Evolutionary conservation across 169 alveolate genomes (phyloP).

Genomic region (Eimeria sp.): DNA sequence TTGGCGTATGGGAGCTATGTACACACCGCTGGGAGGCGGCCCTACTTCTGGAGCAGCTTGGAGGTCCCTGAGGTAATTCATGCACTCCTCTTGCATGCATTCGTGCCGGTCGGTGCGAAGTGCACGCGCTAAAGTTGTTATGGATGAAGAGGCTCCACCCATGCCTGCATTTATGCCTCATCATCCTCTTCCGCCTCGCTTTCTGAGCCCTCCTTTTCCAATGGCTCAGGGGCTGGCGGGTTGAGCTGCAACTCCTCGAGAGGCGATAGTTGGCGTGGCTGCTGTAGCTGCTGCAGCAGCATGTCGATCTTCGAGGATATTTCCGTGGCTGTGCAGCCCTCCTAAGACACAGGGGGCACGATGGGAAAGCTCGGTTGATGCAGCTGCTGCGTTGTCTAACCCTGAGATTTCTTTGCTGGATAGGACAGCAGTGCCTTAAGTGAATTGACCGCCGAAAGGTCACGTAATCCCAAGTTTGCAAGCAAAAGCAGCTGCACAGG

Average conservation of each 20-base stretch:
- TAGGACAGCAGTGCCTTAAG: background rate
- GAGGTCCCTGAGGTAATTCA: background rate
- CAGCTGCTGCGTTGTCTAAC: background rate
- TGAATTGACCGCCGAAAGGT: background rate
- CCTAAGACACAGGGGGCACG: constrained; percentile 20
- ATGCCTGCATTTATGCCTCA: constrained; percentile 6
- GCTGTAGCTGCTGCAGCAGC: constrained; percentile 72
- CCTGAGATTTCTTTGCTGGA: background rate
- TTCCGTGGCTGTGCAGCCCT: constrained; percentile 36
- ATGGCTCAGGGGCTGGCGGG: constrained; percentile 46
- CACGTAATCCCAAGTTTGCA: background rate
- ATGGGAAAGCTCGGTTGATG: background rate
- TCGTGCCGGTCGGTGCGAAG: background rate
- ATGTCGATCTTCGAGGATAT: background rate
- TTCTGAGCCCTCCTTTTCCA: constrained; percentile 17
- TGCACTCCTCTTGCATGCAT: background rate
- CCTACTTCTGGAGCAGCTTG: background rate
- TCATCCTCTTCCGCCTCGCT: constrained; percentile 10
- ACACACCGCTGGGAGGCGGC: background rate
- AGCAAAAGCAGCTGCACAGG: background rate
- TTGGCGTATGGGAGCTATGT: background rate
- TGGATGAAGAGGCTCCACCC: background rate
- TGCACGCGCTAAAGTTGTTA: background rate
- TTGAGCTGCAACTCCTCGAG: constrained; percentile 68
- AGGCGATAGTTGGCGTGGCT: constrained; percentile 48